Conservation (phyloP, 1,284 basidiomycete species). For the Ustilago lituana region DNA sequence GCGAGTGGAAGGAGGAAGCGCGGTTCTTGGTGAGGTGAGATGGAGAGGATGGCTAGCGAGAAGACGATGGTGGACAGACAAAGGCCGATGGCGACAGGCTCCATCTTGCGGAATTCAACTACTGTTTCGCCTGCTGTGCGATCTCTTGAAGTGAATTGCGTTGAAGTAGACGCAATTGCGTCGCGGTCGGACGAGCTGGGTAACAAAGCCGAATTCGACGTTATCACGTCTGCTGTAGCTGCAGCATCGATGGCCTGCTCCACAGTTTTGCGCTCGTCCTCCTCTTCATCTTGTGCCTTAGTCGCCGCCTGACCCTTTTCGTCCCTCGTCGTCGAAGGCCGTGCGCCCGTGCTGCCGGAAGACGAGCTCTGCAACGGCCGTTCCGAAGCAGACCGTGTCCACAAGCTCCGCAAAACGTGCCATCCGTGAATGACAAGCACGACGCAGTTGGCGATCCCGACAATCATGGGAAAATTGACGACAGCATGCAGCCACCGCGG, state of each 20-base stretch:
- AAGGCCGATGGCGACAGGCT: slow-evolving; percentile 6
- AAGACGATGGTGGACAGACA: slow-evolving; percentile 23
- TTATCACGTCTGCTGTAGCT: neutral
- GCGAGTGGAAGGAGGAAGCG: slow-evolving; percentile 66
- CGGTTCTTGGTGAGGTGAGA: slow-evolving; percentile 67
- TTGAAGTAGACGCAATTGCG: too few relatives aligned
- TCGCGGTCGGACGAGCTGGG: too few relatives aligned
- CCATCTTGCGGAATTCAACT: slow-evolving; percentile 12
- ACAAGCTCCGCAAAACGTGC: neutral
- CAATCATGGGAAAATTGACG: slow-evolving; percentile 66
- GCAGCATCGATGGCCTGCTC: neutral
- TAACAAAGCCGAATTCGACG: neutral
- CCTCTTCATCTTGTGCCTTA: neutral
- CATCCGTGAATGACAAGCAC: slow-evolving; percentile 11
- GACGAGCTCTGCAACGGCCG: too few relatives aligned
- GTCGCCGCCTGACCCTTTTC: too few relatives aligned
- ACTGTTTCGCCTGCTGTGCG: neutral
- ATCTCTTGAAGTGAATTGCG: too few relatives aligned
- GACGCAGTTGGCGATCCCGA: slow-evolving; percentile 42
- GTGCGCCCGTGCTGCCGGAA: neutral
- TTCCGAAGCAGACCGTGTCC: neutral
- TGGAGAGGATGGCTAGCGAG: slow-evolving; percentile 55
- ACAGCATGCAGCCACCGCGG: slow-evolving; percentile 63
- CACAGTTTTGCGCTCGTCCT: neutral
- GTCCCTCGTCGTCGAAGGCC: neutral